Base-by-base conservation (phyloP, 1,284 basidiomycete species). In the Meira miltonrushii region DNA sequence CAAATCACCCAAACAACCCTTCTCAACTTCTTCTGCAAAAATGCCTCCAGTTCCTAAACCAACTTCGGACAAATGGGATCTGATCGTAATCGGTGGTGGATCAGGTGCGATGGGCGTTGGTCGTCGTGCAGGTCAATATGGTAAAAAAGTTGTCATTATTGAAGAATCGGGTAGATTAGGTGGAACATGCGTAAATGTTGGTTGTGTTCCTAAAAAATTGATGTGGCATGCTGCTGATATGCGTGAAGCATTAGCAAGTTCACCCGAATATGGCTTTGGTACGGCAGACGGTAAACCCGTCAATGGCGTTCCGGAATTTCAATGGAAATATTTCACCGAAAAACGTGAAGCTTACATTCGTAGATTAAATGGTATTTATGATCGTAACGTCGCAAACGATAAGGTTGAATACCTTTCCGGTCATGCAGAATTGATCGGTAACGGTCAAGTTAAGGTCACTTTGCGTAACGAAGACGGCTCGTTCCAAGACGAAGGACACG, bases 181-280 rank as follows among this genome's bases (percentile, higher is more conserved):
- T 41, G 95, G 95, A 47, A 98, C 95, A 39, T 98, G 95, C 77
- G 94, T 99, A 64, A 97, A 85, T 65, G 84, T 94, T 61, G 91
- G 90, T 6, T 78, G 75, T 44, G 75, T 78, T 21, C 75, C 75
- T 39, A 70, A 78, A 62, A 80, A 96, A 89, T 87, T 99, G 64
- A 98, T 98, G 95, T 98, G 95, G 95, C 90, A 98, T 77, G 92
- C 94, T 38, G 92, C 95, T 55, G 94, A 97, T 79, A 65, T 73
- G 50, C 66, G 88, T 43, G 92, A 94, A 72, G 88, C 88, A 73
- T 81, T 95, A 49, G 84, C 84, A 51, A 85, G 89, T 62, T 82
- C 82, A 61, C 84, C 86, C 21, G 80, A 84, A 38, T 98, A 95
- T 81, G 88, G 91, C 60, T 92, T 94, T 55, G 69, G 69, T 28